phyloP scores from a whole-genome alignment of 495 filamentous ascomycete genomes.

The Rhizodiscina lignyota region DNA sequence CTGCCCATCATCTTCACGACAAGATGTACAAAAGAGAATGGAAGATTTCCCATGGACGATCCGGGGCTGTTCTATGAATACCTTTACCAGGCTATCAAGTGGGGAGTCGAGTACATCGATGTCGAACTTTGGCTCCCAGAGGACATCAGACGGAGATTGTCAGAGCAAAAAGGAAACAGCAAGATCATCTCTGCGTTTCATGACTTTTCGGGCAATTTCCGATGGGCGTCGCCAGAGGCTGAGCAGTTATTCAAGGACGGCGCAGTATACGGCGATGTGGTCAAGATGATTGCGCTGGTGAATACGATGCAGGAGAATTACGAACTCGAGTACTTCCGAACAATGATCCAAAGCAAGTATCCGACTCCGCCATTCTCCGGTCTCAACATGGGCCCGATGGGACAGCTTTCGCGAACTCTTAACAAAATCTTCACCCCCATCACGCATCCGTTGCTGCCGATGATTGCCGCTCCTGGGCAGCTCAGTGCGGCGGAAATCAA shows the following conservation, averaged over 20 bases:
- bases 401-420: conserved; percentile 61
- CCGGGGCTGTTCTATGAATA: conserved; percentile 59
- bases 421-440: conserved; percentile 78
- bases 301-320: conserved; percentile 67
- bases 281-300: conserved; percentile 78
- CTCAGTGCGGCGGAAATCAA: conserved; percentile 74
- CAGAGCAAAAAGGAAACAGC: conserved; percentile 53
- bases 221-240: conserved; percentile 57
- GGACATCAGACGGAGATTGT: conserved; percentile 46
- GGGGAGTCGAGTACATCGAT: conserved; percentile 78
- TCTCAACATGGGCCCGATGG: conserved; percentile 72
- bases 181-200: conserved; percentile 77
- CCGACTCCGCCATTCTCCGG: conserved; percentile 57
- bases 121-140: conserved; percentile 77
- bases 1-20: conserved; percentile 78
- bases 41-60: conserved; percentile 67
- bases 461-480: conserved; percentile 73
- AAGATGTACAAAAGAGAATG: conserved; percentile 63
- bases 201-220: conserved; percentile 69
- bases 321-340: conserved; percentile 75
- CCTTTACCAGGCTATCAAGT: conserved; percentile 61
- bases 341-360: conserved; percentile 48
- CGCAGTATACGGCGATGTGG: conserved; percentile 59
- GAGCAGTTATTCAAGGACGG: conserved; percentile 51
- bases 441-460: conserved; percentile 66